Evolutionary conservation across 2,329 filamentous ascomycete species (phyloP), one percentile per base, ranked within the genome.

Genomic region (Herpomyces periplanetae): DNA sequence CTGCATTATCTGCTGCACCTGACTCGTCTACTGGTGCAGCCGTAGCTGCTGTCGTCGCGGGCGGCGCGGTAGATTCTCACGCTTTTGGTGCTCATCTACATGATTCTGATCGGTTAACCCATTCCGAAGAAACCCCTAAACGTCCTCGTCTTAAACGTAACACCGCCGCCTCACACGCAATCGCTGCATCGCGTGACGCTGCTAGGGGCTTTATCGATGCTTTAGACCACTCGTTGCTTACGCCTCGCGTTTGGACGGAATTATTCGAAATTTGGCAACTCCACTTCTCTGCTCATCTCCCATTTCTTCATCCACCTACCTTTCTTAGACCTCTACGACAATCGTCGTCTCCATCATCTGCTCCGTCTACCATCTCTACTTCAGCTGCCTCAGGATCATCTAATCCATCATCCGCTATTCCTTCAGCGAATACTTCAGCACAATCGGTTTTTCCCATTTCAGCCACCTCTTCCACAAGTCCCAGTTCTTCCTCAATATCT

Each of bases 251-350:
- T 3, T 69, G 61, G 61, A 48, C 49, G 15, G 51, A 64, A 28
- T 38, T 68, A 32, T 60, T 63, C 27, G 51, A 53, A 27, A 51
- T 65, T 11, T 68, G 60, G 34, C 54, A 59, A 28, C 42, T 57
- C 16, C 59, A 69, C 31, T 68, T 60, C 31, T 55, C 56, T 0
- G 56, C 60, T 1, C 61, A 68, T 30, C 44, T 69, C 15, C 54
- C 61, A 0, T 69, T 69, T 29, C 34, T 69, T 4, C 61, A 68
- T 30, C 41, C 58, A 3, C 48, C 53, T 2, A 60, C 51, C 0
- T 51, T 66, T 26, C 35, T 50, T 20, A 38, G 42, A 18, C 44
- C 45, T 23, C 37, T 47, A 5, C 30, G 33, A 3, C 31, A 35
- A 20, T 25, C 30, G 5, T 28, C 21, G 4, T 23, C 28, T 20